Percentiles rank a stretch among this genome's conserved stretches.
Conservation (phyloP, 1,139 yeast species). For the Kluyveromyces marxianus region DNA sequence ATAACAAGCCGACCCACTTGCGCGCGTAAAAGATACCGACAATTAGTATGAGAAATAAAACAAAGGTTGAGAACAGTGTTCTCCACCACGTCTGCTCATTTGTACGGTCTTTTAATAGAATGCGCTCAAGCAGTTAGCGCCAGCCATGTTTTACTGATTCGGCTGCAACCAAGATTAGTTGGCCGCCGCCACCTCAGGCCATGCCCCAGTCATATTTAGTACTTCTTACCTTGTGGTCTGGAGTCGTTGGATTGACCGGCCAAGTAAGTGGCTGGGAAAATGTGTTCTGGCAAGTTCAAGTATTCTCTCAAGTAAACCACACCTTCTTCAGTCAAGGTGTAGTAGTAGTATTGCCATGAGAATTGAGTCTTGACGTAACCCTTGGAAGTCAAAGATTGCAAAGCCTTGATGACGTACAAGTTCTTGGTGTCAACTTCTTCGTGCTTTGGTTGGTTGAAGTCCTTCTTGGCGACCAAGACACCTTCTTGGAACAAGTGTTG, state of each 20-base stretch:
- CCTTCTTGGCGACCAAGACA: slow-evolving; percentile 99
- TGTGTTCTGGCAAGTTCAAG: slow-evolving; percentile 97
- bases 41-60: neutral
- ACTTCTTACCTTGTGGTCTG: slow-evolving; percentile 46
- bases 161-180: neutral
- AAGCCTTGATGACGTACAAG: slow-evolving; percentile 98
- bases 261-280: slow-evolving; percentile 98
- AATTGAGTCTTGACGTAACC: slow-evolving; percentile 99
- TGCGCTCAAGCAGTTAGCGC: neutral
- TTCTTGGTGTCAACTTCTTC: slow-evolving; percentile 97
- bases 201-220: slow-evolving; percentile 19
- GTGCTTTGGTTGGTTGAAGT: slow-evolving; percentile 95
- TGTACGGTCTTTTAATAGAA: neutral
- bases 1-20: neutral
- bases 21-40: neutral
- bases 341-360: slow-evolving; percentile 99
- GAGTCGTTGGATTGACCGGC: slow-evolving; percentile 85
- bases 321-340: slow-evolving; percentile 99
- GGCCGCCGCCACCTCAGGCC: slow-evolving; percentile 1
- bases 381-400: slow-evolving; percentile 97
- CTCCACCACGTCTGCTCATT: neutral
- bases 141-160: slow-evolving; percentile 2
- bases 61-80: neutral
- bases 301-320: slow-evolving; percentile 96
- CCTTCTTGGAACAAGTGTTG: slow-evolving; percentile 99